Conservation (phyloP, 2,329 filamentous ascomycete genomes). For the Dothideomycetidae sp. region DNA sequence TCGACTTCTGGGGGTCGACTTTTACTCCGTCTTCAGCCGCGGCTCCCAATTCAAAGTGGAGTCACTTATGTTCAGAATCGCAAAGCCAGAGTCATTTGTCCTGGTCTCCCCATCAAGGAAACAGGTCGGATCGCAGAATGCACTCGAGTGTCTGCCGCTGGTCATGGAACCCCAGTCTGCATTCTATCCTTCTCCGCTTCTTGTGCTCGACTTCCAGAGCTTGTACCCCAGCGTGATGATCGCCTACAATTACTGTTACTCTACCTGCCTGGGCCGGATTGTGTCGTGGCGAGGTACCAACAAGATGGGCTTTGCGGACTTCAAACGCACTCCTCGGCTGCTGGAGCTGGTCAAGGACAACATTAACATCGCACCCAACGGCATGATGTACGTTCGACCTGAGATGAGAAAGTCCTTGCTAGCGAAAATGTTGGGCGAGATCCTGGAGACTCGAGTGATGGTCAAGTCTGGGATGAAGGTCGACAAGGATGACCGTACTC, state of each 20-base stretch:
- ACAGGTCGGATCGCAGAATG: constrained; percentile 88
- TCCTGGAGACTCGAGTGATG: constrained; percentile 92
- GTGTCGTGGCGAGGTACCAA: constrained; percentile 76
- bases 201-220: constrained; percentile 92
- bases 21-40: constrained; percentile 87
- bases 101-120: constrained; percentile 79
- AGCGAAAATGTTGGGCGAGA: constrained; percentile 92
- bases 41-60: constrained; percentile 98
- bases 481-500: constrained; percentile 71
- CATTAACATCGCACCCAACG: constrained; percentile 87
- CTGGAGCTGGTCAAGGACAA: constrained; percentile 67
- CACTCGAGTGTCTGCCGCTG: constrained; percentile 80
- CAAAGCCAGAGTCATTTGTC: constrained; percentile 89
- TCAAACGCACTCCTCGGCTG: constrained; percentile 59
- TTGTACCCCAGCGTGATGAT: constrained; percentile 98
- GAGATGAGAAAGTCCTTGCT: constrained; percentile 78
- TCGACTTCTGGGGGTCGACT: constrained; percentile 81
- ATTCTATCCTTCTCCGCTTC: constrained; percentile 77
- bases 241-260: constrained; percentile 98
- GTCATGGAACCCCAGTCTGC: constrained; percentile 96
- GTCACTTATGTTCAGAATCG: constrained; percentile 95
- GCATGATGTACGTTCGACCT: constrained; percentile 85
- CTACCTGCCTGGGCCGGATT: constrained; percentile 80
- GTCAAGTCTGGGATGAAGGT: constrained; percentile 94
- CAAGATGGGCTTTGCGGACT: constrained; percentile 91